Evolutionary conservation across 148 eudicot genomes (phyloP).

Genomic region (Dianthus caryophyllus): DNA sequence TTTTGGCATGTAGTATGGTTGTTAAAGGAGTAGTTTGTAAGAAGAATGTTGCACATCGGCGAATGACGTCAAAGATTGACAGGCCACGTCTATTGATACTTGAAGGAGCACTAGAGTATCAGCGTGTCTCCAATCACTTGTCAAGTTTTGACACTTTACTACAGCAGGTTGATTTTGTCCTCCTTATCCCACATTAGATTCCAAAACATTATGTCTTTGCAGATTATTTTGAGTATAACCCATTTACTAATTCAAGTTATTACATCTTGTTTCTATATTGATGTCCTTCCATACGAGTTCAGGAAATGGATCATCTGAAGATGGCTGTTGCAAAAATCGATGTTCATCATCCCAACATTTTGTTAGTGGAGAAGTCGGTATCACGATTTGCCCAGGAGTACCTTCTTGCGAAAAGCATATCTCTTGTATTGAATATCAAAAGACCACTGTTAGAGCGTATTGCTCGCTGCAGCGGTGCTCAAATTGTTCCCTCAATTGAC

Average conservation of each 20-base stretch:
- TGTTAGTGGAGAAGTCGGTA: conserved; percentile 95
- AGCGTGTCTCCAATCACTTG: conserved; percentile 73
- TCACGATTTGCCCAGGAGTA: conserved; percentile 93
- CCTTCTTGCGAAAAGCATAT: conserved; percentile 80
- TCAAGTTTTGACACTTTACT: conserved; percentile 90
- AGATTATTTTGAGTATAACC: neutral
- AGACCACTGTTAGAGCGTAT: conserved; percentile 86
- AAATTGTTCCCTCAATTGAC: conserved; percentile 83
- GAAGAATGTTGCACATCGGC: conserved; percentile 96
- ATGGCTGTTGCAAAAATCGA: conserved; percentile 95
- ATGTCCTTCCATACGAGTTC: conserved; percentile 14
- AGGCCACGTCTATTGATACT: conserved; percentile 81
- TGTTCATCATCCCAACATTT: conserved; percentile 69
- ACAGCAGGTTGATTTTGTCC: conserved; percentile 64
- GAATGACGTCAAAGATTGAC: conserved; percentile 84
- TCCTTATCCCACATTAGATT: conserved; percentile 9
- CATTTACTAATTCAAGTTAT: neutral
- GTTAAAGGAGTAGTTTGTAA: conserved; percentile 96
- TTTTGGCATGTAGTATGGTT: conserved; percentile 44
- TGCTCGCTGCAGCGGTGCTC: conserved; percentile 88
- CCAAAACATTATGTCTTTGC: conserved; percentile 2
- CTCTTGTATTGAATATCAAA: conserved; percentile 90
- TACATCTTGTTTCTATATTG: conserved; percentile 3
- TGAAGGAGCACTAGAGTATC: conserved; percentile 98
- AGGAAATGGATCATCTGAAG: conserved; percentile 99